Conservation (phyloP, 169 alveolate genomes). For the Besnoitia besnoiti region DNA sequence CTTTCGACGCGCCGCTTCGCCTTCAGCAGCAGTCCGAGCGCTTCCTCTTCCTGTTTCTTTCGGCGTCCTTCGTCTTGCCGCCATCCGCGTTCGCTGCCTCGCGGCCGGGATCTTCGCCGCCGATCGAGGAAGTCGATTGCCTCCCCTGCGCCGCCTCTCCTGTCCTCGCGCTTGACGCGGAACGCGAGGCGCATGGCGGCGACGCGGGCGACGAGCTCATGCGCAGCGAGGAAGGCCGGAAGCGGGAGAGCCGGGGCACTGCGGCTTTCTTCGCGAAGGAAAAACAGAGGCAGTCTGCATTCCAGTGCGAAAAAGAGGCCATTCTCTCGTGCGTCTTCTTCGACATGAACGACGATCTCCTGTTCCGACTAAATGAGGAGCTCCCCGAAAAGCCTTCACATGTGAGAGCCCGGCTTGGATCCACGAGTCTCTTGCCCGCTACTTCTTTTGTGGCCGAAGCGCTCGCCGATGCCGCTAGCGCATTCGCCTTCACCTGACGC, state of each 20-base stretch:
- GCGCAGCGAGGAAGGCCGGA: neutral
- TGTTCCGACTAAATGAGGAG: constrained; percentile 18
- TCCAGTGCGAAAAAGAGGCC: neutral
- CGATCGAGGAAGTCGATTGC: neutral
- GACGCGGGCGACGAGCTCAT: too few species aligned
- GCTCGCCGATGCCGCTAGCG: too few species aligned
- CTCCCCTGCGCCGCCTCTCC: neutral
- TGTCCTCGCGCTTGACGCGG: too few species aligned
- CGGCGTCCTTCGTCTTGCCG: neutral
- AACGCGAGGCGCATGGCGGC: too few species aligned
- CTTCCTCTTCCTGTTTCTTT: constrained; percentile 5
- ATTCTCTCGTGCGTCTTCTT: constrained; percentile 61
- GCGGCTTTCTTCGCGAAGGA: neutral
- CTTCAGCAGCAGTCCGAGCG: constrained; percentile 28
- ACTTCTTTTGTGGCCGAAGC: too few species aligned
- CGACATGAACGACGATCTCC: constrained; percentile 56
- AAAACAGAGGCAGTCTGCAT: constrained; percentile 23
- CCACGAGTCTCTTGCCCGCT: too few species aligned
- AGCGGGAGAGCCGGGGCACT: neutral
- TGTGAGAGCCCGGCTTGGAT: too few species aligned
- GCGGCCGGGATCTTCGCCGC: neutral
- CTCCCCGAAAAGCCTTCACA: neutral
- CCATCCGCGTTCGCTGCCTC: neutral
- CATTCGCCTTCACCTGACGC: too few species aligned
- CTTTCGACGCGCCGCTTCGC: neutral